Percentiles rank a stretch among this genome's conserved stretches.
phyloP scores from a whole-genome alignment of 1,284 basidiomycete genomes.

The Stygiomarasmius scandens region DNA sequence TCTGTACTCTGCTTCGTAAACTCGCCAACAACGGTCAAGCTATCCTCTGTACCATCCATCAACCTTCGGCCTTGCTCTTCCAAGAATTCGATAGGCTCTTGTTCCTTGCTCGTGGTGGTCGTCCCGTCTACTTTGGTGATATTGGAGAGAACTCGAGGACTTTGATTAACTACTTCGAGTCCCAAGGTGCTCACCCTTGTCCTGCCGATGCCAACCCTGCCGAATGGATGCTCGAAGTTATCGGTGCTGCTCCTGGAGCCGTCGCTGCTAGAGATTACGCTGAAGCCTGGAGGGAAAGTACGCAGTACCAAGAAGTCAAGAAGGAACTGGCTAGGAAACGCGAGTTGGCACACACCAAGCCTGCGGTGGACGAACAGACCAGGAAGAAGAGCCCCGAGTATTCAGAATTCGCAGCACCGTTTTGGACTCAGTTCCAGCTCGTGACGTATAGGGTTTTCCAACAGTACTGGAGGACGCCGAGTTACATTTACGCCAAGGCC shows the following conservation, averaged over 20 bases:
- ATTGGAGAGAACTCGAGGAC: slow-evolving; percentile 48
- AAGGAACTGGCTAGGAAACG: slow-evolving; percentile 32
- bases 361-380: slow-evolving; percentile 10
- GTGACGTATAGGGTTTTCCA: slow-evolving; percentile 31
- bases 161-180: slow-evolving; percentile 55
- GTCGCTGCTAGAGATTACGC: slow-evolving; percentile 44
- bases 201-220: slow-evolving; percentile 25
- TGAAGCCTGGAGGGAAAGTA: slow-evolving; percentile 32
- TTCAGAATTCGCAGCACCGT: slow-evolving; percentile 44
- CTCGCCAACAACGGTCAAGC: slow-evolving; percentile 69
- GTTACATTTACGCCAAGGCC: slow-evolving; percentile 71
- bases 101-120: slow-evolving; percentile 49
- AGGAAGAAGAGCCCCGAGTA: slow-evolving; percentile 16
- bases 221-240: slow-evolving; percentile 29
- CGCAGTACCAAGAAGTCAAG: slow-evolving; percentile 29
- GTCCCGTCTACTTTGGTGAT: slow-evolving; percentile 61
- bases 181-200: slow-evolving; percentile 39
- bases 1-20: slow-evolving; percentile 33
- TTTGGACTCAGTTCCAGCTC: slow-evolving; percentile 42
- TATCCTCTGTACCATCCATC: slow-evolving; percentile 61
- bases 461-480: slow-evolving; percentile 51
- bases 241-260: slow-evolving; percentile 25
- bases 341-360: slow-evolving; percentile 19
- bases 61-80: slow-evolving; percentile 58
- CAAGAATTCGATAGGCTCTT: slow-evolving; percentile 57